These are phyloP conservation scores for Fusarium protoensiforme DNA, from an alignment of 2,329 filamentous ascomycete genomes.

Conservation along the genomic window DNA sequence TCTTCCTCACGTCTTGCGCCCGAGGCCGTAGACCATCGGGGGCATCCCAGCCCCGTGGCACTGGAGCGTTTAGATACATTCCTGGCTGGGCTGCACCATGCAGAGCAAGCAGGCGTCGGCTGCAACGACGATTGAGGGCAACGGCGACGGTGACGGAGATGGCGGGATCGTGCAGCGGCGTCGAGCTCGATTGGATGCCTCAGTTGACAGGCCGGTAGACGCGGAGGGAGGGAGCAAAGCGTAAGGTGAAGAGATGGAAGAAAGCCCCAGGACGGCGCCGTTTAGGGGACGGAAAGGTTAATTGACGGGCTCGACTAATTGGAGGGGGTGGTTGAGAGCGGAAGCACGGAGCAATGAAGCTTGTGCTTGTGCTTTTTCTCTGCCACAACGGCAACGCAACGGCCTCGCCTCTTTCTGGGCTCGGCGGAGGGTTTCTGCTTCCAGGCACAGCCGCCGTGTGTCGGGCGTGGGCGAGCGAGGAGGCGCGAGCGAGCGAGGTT, in stretches of 20 bases:
- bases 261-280: background rate
- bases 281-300: background rate
- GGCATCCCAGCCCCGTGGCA: conserved; percentile 34
- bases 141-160: background rate
- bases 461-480: conserved; percentile 22
- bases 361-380: conserved; percentile 4
- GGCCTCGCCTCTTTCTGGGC: background rate
- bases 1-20: conserved; percentile 4
- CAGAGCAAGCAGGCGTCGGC: conserved; percentile 11
- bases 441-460: conserved; percentile 40
- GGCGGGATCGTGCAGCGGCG: conserved; percentile 4
- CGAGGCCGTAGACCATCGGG: conserved; percentile 15
- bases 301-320: conserved; percentile 4
- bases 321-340: background rate
- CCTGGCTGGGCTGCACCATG: conserved; percentile 28
- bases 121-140: conserved; percentile 5
- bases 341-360: conserved; percentile 14
- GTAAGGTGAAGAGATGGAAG: conserved; percentile 11
- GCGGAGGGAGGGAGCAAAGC: conserved; percentile 4
- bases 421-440: conserved; percentile 33
- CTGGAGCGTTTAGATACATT: conserved; percentile 38
- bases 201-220: conserved; percentile 14
- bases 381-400: background rate
- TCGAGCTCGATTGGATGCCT: conserved; percentile 16
- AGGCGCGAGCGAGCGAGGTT: conserved; percentile 41